phyloP scores from a whole-genome alignment of 2,329 filamentous ascomycete genomes.

The Podosphaera fusca region DNA sequence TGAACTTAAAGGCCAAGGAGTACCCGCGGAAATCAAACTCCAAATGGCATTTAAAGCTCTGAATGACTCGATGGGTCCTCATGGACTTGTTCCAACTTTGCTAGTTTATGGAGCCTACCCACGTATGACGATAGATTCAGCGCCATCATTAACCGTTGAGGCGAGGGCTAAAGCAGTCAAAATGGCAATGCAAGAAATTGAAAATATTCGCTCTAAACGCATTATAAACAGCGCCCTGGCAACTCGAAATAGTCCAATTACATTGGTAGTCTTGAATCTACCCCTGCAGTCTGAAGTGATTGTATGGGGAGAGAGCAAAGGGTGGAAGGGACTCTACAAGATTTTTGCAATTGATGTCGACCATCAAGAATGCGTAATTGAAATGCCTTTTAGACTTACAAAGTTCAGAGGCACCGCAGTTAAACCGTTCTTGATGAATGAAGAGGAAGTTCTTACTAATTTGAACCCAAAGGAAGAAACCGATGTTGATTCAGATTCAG shows the following conservation, averaged over 20 bases:
- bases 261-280: not conserved
- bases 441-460: not conserved
- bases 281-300: slow-evolving; percentile 1
- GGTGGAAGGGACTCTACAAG: not conserved
- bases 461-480: not conserved
- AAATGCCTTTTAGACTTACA: not conserved
- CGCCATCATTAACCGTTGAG: not conserved
- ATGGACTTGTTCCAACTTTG: slow-evolving; percentile 1
- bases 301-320: slow-evolving; percentile 3
- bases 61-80: not conserved
- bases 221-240: not conserved
- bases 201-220: not conserved
- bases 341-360: not conserved
- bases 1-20: not conserved
- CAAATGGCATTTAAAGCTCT: slow-evolving; percentile 1
- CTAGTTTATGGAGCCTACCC: slow-evolving; percentile 1
- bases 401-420: not conserved
- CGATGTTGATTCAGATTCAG: not conserved
- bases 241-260: slow-evolving; percentile 1
- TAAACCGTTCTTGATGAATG: not conserved
- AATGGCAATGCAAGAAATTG: slow-evolving; percentile 3
- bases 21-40: not conserved
- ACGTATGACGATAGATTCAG: not conserved
- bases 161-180: slow-evolving; percentile 1
- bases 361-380: not conserved